Evolutionary conservation across 257 asterid genomes (phyloP).

Genomic region (Penstemon eatonii): DNA sequence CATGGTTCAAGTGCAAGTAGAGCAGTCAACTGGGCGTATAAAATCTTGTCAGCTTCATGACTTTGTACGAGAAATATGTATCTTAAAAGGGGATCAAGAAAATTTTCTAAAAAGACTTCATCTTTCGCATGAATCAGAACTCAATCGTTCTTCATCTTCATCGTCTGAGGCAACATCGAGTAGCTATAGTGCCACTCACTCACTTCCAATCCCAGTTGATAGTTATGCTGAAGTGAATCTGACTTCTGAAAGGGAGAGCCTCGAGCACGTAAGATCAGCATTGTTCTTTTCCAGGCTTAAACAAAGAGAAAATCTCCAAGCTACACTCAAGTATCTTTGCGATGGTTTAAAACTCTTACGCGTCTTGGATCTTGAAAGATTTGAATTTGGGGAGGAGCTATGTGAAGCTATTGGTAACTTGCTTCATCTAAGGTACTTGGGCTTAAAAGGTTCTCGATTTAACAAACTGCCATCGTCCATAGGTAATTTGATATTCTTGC

Average conservation of each 20-base stretch:
- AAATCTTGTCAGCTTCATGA: constrained; percentile 59
- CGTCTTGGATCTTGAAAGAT: constrained; percentile 56
- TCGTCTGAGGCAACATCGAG: constrained; percentile 33
- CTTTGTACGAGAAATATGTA: constrained; percentile 54
- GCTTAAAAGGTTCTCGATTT: constrained; percentile 44
- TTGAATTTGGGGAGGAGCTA: constrained; percentile 41
- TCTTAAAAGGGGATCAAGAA: constrained; percentile 55
- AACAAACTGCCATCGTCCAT: constrained; percentile 43
- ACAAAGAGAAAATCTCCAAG: constrained; percentile 31
- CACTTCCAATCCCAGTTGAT: constrained; percentile 44
- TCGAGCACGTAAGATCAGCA: constrained; percentile 49
- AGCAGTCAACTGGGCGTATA: constrained; percentile 41
- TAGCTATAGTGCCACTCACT: constrained; percentile 21
- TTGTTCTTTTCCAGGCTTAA: constrained; percentile 50
- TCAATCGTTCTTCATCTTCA: constrained; percentile 35
- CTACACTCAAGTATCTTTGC: constrained; percentile 38
- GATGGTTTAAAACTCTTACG: constrained; percentile 37
- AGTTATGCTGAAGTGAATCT: constrained; percentile 40
- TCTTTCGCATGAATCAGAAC: constrained; percentile 30
- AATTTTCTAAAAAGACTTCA: constrained; percentile 44
- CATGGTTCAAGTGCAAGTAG: constrained; percentile 53
- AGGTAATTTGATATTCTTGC: constrained; percentile 42
- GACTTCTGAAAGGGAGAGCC: constrained; percentile 42
- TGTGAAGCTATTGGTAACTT: constrained; percentile 41
- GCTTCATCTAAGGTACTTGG: constrained; percentile 49